Evolutionary conservation across 1,284 basidiomycete species (phyloP), one percentile per base, ranked within the genome.

Genomic region (Phenoliferia sp.): DNA sequence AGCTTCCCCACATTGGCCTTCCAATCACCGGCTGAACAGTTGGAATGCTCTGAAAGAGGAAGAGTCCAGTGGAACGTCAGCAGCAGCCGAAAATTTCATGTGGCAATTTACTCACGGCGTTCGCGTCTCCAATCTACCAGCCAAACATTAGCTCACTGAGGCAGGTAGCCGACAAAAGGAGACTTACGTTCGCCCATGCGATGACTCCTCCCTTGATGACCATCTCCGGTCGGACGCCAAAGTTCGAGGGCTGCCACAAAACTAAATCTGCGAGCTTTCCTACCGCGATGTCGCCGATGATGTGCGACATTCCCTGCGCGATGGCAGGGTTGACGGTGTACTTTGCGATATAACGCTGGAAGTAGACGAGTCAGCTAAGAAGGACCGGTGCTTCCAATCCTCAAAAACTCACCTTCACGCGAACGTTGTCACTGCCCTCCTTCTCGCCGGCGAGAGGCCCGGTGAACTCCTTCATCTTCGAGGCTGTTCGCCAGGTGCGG

Each of bases 251-350:
- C 77, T 88, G 88, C 92, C 95, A 99, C 4, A 99, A 82, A 0
- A 96, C 93, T 48, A 99, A 83, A 79, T 99, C 95, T 0, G 95
- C 96, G 35, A 98, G 83, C 61, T 86, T 89, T 22, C 92, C 93
- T 1, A 86, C 84, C 3, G 87, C 86, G 67, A 99, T 82, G 61
- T 93, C 88, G 1, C 95, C 96, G 31, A 98, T 86, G 26, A 92
- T 73, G 77, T 96, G 89, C 62, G 88, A 88, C 72, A 97, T 90
- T 19, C 95, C 95, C 74, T 98, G 94, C 0, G 92, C 88, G 71
- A 99, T 91, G 0, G 95, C 96, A 0, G 96, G 94, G 78, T 99
- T 99, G 79, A 99, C 87, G 15, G 95, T 99, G 79, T 98, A 97
- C 79, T 99, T 99, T 17, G 94, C 86, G 28, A 99, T 84, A 80